Conservation (phyloP, 1,284 basidiomycete species). For the Cystobasidium sp. region DNA sequence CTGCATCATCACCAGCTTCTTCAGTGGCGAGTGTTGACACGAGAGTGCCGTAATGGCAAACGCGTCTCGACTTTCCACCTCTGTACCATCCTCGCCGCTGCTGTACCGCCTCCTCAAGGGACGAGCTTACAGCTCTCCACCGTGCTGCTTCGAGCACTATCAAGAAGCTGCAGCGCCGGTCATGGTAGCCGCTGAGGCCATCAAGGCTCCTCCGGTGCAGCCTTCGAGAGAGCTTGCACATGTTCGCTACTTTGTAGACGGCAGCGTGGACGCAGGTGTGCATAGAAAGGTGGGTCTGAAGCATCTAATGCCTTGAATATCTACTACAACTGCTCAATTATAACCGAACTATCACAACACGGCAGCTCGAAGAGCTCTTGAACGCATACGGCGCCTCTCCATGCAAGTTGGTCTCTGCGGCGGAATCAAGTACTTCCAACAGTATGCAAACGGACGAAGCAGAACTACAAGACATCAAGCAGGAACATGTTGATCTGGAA, state of each 20-base stretch:
- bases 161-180: background rate
- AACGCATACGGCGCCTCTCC: constrained; percentile 15
- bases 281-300: constrained; percentile 12
- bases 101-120: constrained; percentile 17
- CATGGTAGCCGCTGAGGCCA: background rate
- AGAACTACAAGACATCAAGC: background rate
- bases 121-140: background rate
- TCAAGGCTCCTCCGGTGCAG: constrained; percentile 7
- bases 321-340: background rate
- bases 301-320: background rate
- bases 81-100: constrained; percentile 8
- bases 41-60: background rate
- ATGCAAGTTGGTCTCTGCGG: constrained; percentile 21
- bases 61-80: background rate
- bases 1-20: background rate
- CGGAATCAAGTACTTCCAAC: background rate
- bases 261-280: constrained; percentile 22
- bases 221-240: constrained; percentile 30
- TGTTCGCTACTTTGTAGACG: constrained; percentile 35
- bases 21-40: background rate
- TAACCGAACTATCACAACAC: background rate
- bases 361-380: constrained; percentile 32
- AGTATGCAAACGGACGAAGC: constrained; percentile 6
- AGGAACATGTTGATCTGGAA: constrained; percentile 21
- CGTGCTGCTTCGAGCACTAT: constrained; percentile 2